A percentile compares a stretch with the other conserved stretches of the same genome.
Evolutionary conservation across 306 rosid species (phyloP).

Genomic region (Casuarina glauca): DNA sequence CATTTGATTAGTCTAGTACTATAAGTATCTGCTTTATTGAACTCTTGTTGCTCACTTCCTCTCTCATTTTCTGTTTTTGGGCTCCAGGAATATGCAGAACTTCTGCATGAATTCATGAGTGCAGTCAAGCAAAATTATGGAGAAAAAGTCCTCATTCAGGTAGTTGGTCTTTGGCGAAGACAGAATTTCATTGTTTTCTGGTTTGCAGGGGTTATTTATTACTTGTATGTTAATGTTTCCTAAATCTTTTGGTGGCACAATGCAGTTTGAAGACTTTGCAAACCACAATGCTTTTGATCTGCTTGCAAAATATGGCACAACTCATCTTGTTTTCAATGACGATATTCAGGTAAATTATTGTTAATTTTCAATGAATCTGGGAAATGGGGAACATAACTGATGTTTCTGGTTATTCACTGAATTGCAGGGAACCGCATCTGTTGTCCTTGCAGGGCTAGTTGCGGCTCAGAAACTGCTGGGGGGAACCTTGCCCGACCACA

Average conservation of each 20-base stretch:
- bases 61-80: not conserved
- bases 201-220: constrained; percentile 11
- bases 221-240: constrained; percentile 21
- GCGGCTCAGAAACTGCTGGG: constrained; percentile 69
- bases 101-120: constrained; percentile 80
- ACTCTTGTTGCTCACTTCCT: constrained; percentile 5
- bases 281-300: constrained; percentile 99
- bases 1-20: constrained; percentile 18
- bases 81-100: constrained; percentile 83
- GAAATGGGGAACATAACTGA: not conserved
- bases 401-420: not conserved
- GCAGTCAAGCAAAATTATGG: constrained; percentile 90
- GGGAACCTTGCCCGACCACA: constrained; percentile 78
- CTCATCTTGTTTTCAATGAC: constrained; percentile 95
- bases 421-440: constrained; percentile 96
- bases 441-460: constrained; percentile 90
- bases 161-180: constrained; percentile 29
- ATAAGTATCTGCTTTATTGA: constrained; percentile 8
- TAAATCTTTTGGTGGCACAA: constrained; percentile 25
- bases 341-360: constrained; percentile 75
- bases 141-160: constrained; percentile 91
- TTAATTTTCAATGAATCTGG: constrained; percentile 8
- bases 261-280: constrained; percentile 97
- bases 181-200: constrained; percentile 9
- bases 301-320: constrained; percentile 73